Conservation (phyloP, 2,329 filamentous ascomycete species). For the Epichloe brachyelytri region DNA sequence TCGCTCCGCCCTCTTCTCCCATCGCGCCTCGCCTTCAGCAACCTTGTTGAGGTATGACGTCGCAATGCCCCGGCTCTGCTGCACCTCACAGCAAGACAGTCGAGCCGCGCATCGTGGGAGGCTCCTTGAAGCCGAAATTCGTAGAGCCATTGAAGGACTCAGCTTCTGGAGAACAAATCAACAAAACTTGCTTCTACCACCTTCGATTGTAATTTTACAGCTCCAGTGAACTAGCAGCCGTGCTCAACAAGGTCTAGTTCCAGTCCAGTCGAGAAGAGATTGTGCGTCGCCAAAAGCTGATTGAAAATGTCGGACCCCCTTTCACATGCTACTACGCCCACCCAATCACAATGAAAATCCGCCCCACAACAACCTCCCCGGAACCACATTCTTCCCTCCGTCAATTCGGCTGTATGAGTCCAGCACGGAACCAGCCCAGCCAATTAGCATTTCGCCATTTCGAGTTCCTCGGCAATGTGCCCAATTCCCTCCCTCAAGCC, state of each 20-base stretch:
- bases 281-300: neutral
- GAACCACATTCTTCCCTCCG: conserved; percentile 17
- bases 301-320: neutral
- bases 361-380: neutral
- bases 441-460: conserved; percentile 34
- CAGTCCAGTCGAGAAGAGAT: neutral
- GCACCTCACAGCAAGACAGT: conserved; percentile 10
- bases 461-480: conserved; percentile 38
- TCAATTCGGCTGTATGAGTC: conserved; percentile 14
- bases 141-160: neutral
- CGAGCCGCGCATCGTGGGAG: conserved; percentile 14
- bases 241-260: neutral
- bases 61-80: conserved; percentile 24
- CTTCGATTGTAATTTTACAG: too few species aligned
- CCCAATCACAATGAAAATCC: conserved; percentile 16
- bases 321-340: conserved; percentile 13
- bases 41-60: conserved; percentile 31
- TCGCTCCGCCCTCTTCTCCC: conserved; percentile 31
- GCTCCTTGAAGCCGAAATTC: conserved; percentile 5
- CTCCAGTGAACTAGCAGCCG: neutral
- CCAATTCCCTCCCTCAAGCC: conserved; percentile 9
- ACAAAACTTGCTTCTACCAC: too few species aligned
- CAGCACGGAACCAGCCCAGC: conserved; percentile 15
- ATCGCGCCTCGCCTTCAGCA: conserved; percentile 28
- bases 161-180: neutral